A percentile compares a stretch with the other conserved stretches of the same genome.
phyloP scores from a whole-genome alignment of 495 filamentous ascomycete species.

The Staphylotrichum longicolle region DNA sequence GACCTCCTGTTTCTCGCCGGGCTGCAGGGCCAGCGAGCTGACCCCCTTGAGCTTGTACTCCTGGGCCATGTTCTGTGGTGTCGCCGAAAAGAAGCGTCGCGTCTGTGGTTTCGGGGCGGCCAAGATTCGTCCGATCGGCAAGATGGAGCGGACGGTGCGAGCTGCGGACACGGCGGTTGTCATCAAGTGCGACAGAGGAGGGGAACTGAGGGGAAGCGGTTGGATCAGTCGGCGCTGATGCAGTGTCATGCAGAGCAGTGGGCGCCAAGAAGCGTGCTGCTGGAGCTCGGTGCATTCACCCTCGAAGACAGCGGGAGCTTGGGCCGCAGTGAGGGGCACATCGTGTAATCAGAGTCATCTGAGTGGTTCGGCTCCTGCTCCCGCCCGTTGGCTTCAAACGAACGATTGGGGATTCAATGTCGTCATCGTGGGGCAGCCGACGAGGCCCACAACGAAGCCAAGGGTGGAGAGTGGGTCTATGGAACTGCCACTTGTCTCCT shows the following conservation, averaged over 20 bases:
- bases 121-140: constrained; percentile 3
- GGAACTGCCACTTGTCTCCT: no score
- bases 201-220: neutral
- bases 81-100: constrained; percentile 8
- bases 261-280: no score
- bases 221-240: neutral
- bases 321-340: neutral
- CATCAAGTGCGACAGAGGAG: constrained; percentile 2
- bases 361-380: neutral
- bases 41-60: constrained; percentile 88
- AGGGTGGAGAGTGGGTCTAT: no score
- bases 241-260: neutral
- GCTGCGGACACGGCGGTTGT: neutral
- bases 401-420: neutral
- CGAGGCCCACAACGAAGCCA: no score
- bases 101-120: neutral
- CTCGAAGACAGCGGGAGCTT: no score
- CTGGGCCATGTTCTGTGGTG: constrained; percentile 44
- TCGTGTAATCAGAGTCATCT: neutral
- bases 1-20: constrained; percentile 79
- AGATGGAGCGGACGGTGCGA: neutral
- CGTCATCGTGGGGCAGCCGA: constrained; percentile 8
- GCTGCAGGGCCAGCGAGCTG: constrained; percentile 65
- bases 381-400: neutral
- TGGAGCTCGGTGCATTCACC: no score